Conservation (phyloP, 2,329 filamentous ascomycete species). For the Nothophaeocryptopus gaeumannii region DNA sequence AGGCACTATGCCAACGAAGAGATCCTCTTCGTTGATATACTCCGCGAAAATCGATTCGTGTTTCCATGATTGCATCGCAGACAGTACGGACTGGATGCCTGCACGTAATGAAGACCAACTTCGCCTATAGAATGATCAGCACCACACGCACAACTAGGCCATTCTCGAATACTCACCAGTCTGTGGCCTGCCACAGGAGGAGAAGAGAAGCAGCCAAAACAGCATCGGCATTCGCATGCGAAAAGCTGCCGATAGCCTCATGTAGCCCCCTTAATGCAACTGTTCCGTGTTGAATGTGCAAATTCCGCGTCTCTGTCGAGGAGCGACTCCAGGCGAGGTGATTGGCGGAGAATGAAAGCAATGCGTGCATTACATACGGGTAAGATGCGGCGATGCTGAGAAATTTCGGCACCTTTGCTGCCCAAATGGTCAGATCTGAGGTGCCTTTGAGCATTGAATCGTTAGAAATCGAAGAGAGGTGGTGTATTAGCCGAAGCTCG, state of each 20-base stretch:
- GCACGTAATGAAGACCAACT: conserved; percentile 92
- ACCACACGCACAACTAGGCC: background rate
- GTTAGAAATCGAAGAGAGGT: conserved; percentile 80
- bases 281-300: conserved; percentile 85
- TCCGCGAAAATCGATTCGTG: conserved; percentile 83
- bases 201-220: conserved; percentile 88
- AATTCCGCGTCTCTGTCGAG: conserved; percentile 78
- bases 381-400: conserved; percentile 78
- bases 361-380: conserved; percentile 88
- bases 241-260: conserved; percentile 81
- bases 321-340: conserved; percentile 88
- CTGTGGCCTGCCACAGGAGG: conserved; percentile 91
- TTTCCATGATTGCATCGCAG: conserved; percentile 85
- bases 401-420: conserved; percentile 86
- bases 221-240: conserved; percentile 81
- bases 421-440: conserved; percentile 87
- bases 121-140: conserved; percentile 56
- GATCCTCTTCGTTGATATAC: conserved; percentile 71
- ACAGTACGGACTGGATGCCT: conserved; percentile 84
- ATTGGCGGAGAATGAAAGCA: conserved; percentile 90
- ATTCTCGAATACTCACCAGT: conserved; percentile 69
- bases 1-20: conserved; percentile 24
- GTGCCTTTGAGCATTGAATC: conserved; percentile 71
- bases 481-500: conserved; percentile 84
- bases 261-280: conserved; percentile 83